These are phyloP conservation scores for Talaromyces sp. DNA, from an alignment of 2,329 filamentous ascomycete species.

Conservation along the genomic window DNA sequence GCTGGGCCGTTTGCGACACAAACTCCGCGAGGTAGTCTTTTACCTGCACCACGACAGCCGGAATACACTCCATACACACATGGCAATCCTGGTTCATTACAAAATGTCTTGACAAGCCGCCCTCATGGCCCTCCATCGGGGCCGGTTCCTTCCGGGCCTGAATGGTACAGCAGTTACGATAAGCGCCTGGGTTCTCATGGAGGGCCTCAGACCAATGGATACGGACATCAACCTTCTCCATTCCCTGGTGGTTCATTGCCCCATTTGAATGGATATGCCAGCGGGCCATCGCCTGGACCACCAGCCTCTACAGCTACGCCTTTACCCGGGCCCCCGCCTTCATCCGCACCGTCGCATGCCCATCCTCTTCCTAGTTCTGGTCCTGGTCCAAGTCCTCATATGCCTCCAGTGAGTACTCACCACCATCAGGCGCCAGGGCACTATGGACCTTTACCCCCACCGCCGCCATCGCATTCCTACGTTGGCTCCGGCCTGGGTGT, in stretches of 20 bases:
- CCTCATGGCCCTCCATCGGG: conserved; percentile 26
- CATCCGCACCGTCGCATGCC: conserved; percentile 36
- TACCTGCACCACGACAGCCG: conserved; percentile 32
- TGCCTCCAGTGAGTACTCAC: conserved; percentile 47
- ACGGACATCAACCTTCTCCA: conserved; percentile 18
- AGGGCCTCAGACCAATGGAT: conserved; percentile 19
- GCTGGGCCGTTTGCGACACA: conserved; percentile 2
- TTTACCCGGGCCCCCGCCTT: conserved; percentile 38
- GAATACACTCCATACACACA: conserved; percentile 34
- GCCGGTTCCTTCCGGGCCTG: conserved; percentile 26
- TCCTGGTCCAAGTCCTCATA: conserved; percentile 29
- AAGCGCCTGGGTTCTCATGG: conserved; percentile 8
- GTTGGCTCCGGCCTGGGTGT: conserved; percentile 38
- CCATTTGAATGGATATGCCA: conserved; percentile 16
- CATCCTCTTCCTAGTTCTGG: conserved; percentile 16
- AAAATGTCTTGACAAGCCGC: conserved; percentile 28
- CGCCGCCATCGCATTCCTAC: conserved; percentile 34
- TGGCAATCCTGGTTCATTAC: conserved; percentile 28
- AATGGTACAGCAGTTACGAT: conserved; percentile 18
- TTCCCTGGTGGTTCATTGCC: conserved; percentile 19
- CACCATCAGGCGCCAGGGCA: conserved; percentile 27
- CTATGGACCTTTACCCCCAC: conserved; percentile 10
- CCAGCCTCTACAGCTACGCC: conserved; percentile 24
- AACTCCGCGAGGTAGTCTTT: conserved; percentile 27
- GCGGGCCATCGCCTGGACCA: conserved; percentile 9